Base-by-base conservation (phyloP, 352 stramenopile genomes). In the Globisporangium alternatum region DNA sequence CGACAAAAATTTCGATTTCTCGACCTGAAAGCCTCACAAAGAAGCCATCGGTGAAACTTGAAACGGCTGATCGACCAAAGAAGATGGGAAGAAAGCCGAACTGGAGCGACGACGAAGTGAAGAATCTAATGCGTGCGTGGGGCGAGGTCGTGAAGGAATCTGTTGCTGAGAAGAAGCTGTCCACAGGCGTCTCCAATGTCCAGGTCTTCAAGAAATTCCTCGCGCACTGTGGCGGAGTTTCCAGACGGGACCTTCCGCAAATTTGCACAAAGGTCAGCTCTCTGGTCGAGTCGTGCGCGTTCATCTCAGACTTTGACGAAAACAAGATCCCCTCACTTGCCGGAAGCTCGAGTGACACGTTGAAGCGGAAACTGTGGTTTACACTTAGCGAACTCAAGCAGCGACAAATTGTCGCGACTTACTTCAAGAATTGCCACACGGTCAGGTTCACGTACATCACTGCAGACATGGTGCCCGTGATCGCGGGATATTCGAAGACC, bases 41-140 rank as follows among this genome's bases (percentile, higher is more conserved):
- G 41, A 47, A 47, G 4, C 15, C 19, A 22, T 47, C 5, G 15
- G 41, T 47, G 41, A 47, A 47, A n/a, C 17, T n/a, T 4, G 41
- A 6, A n/a, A n/a, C 15, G 19, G 12, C 6, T 45, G 12, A 45
- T 45, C 13, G 6, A 9, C 41, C 41, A 2, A n/a, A n/a, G 17
- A 39, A 37, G 25, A 9, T 17, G 2, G 48, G 48, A 13, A 10
- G 48, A 25, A 55, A 55, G 19, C 48, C 48, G 2, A 55, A 25
- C n/a, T 65, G 60, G 60, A 28, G 12, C 10, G 35, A 45, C 15
- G 49, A 54, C n/a, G 60, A 58, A 25, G 25, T 59, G 17, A 37
- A 49, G 13, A 33, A 41, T 3, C 25, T 65, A 8, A 17, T 65
- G 37, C 37, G 15, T 4, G 60, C 48, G 8, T 65, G 48, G 60